Percentiles rank a stretch among this genome's conserved stretches.
These are phyloP conservation scores for Aphanocladium album DNA, from an alignment of 2,329 filamentous ascomycete species.

Conservation along the genomic window DNA sequence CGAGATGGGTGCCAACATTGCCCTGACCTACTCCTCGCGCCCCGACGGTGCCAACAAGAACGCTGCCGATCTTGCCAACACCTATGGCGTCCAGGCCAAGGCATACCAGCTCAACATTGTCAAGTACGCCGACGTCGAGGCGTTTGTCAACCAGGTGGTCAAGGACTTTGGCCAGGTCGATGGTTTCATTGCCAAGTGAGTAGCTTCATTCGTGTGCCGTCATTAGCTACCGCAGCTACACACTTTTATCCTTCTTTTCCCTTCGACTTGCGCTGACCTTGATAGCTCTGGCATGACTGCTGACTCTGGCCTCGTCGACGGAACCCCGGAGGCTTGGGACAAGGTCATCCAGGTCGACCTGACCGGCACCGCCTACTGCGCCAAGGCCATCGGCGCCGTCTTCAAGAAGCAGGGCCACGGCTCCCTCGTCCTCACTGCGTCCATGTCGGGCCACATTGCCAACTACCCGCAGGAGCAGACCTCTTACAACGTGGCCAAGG, in stretches of 20 bases:
- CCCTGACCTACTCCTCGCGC: conserved; percentile 67
- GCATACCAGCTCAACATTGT: conserved; percentile 57
- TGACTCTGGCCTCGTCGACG: conserved; percentile 63
- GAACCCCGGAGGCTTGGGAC: conserved; percentile 61
- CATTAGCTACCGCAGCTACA: background rate
- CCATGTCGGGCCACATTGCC: conserved; percentile 66
- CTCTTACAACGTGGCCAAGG: conserved; percentile 62
- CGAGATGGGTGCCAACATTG: conserved; percentile 66
- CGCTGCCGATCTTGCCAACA: conserved; percentile 57
- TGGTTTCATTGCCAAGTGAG: conserved; percentile 70
- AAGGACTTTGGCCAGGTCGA: conserved; percentile 70
- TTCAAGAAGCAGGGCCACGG: conserved; percentile 60
- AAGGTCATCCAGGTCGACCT: conserved; percentile 59
- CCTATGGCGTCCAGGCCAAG: conserved; percentile 63
- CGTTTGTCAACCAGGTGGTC: conserved; percentile 58
- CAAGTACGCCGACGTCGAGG: conserved; percentile 46
- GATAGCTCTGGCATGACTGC: conserved; percentile 61
- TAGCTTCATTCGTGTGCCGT: conserved; percentile 19
- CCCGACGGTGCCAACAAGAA: conserved; percentile 64
- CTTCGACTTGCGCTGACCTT: background rate
- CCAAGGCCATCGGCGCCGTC: conserved; percentile 57
- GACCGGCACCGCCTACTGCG: conserved; percentile 64
- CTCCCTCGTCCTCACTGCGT: conserved; percentile 64
- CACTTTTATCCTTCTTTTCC: conserved; percentile 1
- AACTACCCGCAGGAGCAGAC: conserved; percentile 66